Base-by-base conservation (phyloP, 495 filamentous ascomycete species). In the Daldinia grandis region DNA sequence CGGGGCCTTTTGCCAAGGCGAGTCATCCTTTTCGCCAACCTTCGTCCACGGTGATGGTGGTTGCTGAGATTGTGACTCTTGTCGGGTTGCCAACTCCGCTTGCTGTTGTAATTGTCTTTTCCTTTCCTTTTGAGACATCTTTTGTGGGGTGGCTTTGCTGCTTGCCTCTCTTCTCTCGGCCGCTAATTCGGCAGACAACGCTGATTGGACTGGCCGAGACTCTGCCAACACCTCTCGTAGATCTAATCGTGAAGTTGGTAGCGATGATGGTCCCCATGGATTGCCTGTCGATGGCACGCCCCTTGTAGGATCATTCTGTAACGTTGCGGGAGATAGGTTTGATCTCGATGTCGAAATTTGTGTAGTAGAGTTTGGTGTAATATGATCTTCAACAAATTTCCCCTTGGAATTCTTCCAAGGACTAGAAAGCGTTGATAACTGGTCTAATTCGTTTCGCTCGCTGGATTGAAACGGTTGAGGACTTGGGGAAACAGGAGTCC, bases 201-300 rank as follows among this genome's bases (percentile, higher is more conserved):
- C 89, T 0, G 93, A 97, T 5, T 87, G 87, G 25, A 78, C 68
- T 12, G 79, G 81, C 1, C 90, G 88, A 17, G 93, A 83, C 73
- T 97, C 92, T 42, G 86, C 86, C 87, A 98, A 91, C 68, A 98
- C 94, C 33, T 95, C 92, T 66, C 88, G 90, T 61, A 98, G 85
- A 58, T 91, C 90, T 14, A 93, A 81, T 76, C 94, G 97, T 3
- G 84, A 73, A 5, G 83, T 83, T 3, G 84, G 79, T 4, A 92
- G 75, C 3, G 82, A 76, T 12, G 87, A 79, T 1, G 84, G 78
- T 7, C 79, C 86, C 93, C 93, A 97, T 6, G 90, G 90, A 37
- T 66, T 80, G 4, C 75, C 80, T 28, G 66, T 62, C 67, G 73
- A 73, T 70, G 66, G 53, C 12, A 44, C 3, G n/a, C 44, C 64